Base-by-base conservation (phyloP, 257 asterid species). In the Striga asiatica region DNA sequence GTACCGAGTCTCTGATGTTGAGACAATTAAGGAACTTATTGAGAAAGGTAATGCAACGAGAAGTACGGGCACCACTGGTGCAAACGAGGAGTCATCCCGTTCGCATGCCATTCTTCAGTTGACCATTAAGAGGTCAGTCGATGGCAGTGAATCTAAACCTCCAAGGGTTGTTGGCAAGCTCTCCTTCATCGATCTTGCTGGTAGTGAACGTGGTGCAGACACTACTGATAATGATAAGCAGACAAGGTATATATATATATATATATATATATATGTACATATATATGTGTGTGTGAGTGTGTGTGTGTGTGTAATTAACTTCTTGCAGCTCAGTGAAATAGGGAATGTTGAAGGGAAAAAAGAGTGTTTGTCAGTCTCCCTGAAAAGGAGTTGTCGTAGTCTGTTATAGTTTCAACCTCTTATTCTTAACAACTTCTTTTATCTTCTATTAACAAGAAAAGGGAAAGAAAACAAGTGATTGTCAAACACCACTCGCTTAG, bases 161-260 rank as follows among this genome's bases (percentile, higher is more conserved):
- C 77, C 94, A 28, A 75, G 93, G 55, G 78, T 80, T 25, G 80
- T 92, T 75, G 99, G 99, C 45, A 93, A 93, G 67, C 92, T 93
- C 74, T 93, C 99, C 66, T 93, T 93, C 74, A 93, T 93, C 32
- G 99, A 93, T 74, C 99, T 93, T 70, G 99, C 99, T 38, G 99
- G 99, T 62, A 93, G 99, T 70, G 99, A 93, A 67, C 97, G 99
- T 58, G 99, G 99, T 68, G 99, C 99, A 8, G 99, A 93, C 71
- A 93, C 99, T n/a, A 93, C 99, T 23, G 99, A 93, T 42, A 93
- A 93, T 69, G 99, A 92, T 73, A 92, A 85, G 72, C 97, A 82
- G 71, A 92, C 99, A 20, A 85, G 99, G 97, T 88, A 66, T 41
- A 19, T 50, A 16, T 14, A 20, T 27, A 14, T n/a, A n/a, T n/a